phyloP scores from a whole-genome alignment of 768 basidiomycete species.

The Boletus rex-veris region DNA sequence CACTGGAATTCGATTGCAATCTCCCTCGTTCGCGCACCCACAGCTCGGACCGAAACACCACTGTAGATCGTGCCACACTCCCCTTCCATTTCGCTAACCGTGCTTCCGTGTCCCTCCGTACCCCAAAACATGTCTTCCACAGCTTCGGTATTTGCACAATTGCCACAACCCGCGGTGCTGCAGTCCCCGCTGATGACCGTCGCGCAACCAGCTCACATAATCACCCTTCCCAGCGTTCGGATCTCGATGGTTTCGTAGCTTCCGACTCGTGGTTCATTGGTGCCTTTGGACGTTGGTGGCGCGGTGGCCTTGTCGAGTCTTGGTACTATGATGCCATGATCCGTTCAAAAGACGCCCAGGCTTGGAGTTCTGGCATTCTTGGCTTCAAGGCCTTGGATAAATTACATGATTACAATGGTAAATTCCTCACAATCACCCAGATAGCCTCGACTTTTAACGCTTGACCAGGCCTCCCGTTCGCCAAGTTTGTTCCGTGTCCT shows the following conservation, averaged over 20 bases:
- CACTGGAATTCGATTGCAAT: slow-evolving; percentile 31
- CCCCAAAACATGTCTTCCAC: slow-evolving; percentile 84
- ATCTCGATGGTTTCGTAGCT: slow-evolving; percentile 46
- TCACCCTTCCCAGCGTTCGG: slow-evolving; percentile 27
- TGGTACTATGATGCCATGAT: slow-evolving; percentile 72
- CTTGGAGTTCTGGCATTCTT: slow-evolving; percentile 75
- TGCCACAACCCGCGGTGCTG: slow-evolving; percentile 44
- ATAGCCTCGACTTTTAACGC: neutral
- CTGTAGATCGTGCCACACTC: slow-evolving; percentile 29
- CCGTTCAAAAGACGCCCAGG: slow-evolving; percentile 63
- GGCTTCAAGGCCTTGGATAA: slow-evolving; percentile 71
- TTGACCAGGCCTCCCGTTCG: slow-evolving; percentile 47
- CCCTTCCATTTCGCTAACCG: slow-evolving; percentile 86
- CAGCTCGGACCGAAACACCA: slow-evolving; percentile 17
- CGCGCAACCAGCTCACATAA: slow-evolving; percentile 34
- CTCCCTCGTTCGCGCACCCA: slow-evolving; percentile 26
- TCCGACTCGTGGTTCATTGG: slow-evolving; percentile 89
- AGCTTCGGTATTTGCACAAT: slow-evolving; percentile 86
- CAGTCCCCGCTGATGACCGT: slow-evolving; percentile 53
- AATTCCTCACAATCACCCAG: slow-evolving; percentile 17
- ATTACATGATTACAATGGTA: slow-evolving; percentile 65
- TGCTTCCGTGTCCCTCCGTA: slow-evolving; percentile 88
- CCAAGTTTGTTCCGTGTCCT: slow-evolving; percentile 45
- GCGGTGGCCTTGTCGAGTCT: slow-evolving; percentile 75
- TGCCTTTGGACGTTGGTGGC: slow-evolving; percentile 90